Base-by-base conservation (phyloP, 2,329 filamentous ascomycete species). In the Colletotrichum tanaceti region DNA sequence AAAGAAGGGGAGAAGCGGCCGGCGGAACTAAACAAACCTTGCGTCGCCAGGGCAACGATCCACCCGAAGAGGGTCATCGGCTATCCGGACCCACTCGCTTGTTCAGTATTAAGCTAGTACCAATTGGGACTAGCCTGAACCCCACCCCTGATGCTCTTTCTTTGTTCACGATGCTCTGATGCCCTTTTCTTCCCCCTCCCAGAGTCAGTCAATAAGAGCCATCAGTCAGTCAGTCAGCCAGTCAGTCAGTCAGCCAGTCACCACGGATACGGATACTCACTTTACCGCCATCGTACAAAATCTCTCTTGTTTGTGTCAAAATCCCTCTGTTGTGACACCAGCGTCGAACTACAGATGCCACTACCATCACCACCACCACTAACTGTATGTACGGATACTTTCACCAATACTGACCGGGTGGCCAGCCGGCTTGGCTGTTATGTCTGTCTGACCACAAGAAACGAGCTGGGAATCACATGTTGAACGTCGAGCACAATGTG, bases 391-490 rank as follows among this genome's bases (percentile, higher is more conserved):
- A n/a, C n/a, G n/a, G n/a, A n/a, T n/a, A n/a, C 39, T 39, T 41
- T 13, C 20, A 54, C 41, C 52, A 22, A 41, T 41, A 11, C 22
- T 24, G 35, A 54, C 20, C 18, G 35, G 52, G 39, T 35, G 20
- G 1, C 13, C 52, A 1, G 18, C 16, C n/a, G n/a, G n/a, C n/a
- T n/a, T n/a, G 16, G 41, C 6, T n/a, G 18, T 53, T 6, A n/a
- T 54, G 18, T n/a, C 11, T 24, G 35, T 43, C 43, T 16, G 22
- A 44, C 22, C 54, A 44, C 32, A 54, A 2, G 11, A 14, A 54
- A 20, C 13, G 11, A 13, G 14, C 24, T 32, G 46, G 41, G n/a
- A 43, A 67, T 67, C 65, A 67, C 65, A 64, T 64, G 65, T 67
- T 52, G 28, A 39, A 58, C 46, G 14, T 54, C 24, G 58, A 24